Conservation (phyloP, 2,329 filamentous ascomycete species). For the Aspergillus sp. region DNA sequence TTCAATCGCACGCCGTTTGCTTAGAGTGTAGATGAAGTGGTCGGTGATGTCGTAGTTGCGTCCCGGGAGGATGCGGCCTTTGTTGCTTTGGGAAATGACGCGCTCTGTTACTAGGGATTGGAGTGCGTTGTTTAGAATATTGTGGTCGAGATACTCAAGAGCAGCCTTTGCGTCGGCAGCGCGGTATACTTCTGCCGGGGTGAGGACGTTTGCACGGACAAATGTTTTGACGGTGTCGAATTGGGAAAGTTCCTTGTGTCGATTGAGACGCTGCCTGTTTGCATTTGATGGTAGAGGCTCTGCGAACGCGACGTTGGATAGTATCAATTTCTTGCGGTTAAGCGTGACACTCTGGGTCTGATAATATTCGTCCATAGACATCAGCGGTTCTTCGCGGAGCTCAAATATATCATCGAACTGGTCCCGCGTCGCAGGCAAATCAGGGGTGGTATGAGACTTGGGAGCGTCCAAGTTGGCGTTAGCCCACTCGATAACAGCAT, state of each 20-base stretch:
- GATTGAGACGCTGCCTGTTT: constrained; percentile 2
- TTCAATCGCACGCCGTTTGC: constrained; percentile 43
- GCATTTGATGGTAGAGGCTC: constrained; percentile 21
- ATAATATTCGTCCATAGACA: constrained; percentile 37
- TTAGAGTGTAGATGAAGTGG: constrained; percentile 39
- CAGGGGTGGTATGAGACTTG: constrained; percentile 35
- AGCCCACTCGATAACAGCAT: constrained; percentile 48
- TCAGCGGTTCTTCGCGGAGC: constrained; percentile 36
- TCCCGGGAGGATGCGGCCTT: constrained; percentile 40
- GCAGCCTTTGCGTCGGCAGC: constrained; percentile 36
- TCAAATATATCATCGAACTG: constrained; percentile 45
- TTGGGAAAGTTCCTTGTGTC: constrained; percentile 23
- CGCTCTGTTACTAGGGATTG: constrained; percentile 42
- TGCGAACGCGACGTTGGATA: constrained; percentile 39
- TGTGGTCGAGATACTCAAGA: constrained; percentile 33
- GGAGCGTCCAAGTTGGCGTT: constrained; percentile 41
- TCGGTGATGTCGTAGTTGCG: constrained; percentile 48
- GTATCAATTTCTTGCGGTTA: constrained; percentile 33
- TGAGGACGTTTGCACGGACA: constrained; percentile 49
- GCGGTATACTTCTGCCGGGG: constrained; percentile 43
- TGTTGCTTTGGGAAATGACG: constrained; percentile 40
- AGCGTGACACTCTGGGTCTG: constrained; percentile 33
- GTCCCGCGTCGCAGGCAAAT: constrained; percentile 44
- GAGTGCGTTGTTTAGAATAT: constrained; percentile 39
- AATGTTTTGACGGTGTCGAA: constrained; percentile 46